These are phyloP conservation scores for Saccharomycopsis phalli DNA, from an alignment of 1,139 yeast species.

Conservation along the genomic window DNA sequence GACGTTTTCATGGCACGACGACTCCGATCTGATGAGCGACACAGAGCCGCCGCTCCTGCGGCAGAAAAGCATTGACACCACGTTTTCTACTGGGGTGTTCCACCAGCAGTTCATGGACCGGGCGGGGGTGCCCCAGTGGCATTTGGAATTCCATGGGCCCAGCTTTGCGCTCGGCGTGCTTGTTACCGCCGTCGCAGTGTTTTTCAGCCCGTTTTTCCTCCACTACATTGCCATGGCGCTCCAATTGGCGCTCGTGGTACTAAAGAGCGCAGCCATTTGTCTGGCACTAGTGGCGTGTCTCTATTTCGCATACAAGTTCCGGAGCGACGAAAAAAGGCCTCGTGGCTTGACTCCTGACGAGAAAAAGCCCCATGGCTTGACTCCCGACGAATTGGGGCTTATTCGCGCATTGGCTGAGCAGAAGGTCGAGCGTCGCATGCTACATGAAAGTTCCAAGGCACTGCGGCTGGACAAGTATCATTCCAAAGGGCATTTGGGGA, in stretches of 20 bases:
- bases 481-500: no score
- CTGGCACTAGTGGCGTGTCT: no score
- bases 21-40: not conserved
- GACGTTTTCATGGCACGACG: not conserved
- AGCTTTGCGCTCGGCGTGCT: conserved; percentile 13
- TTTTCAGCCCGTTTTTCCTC: conserved; percentile 7
- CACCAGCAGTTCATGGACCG: conserved; percentile 9
- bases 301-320: not conserved
- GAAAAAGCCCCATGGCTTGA: no score
- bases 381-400: conserved; percentile 2
- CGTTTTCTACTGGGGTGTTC: conserved; percentile 18
- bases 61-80: conserved; percentile 6
- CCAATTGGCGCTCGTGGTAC: conserved; percentile 7
- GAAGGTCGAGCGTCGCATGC: not conserved
- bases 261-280: no score
- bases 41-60: not conserved
- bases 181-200: not conserved
- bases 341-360: no score
- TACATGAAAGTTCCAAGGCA: no score
- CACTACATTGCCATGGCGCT: conserved; percentile 3
- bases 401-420: conserved; percentile 3
- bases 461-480: no score
- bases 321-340: not conserved
- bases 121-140: not conserved
- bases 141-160: conserved; percentile 7